Evolutionary conservation across 2,329 filamentous ascomycete species (phyloP), one percentile per base, ranked within the genome.

Genomic region (Fusarium sororula): DNA sequence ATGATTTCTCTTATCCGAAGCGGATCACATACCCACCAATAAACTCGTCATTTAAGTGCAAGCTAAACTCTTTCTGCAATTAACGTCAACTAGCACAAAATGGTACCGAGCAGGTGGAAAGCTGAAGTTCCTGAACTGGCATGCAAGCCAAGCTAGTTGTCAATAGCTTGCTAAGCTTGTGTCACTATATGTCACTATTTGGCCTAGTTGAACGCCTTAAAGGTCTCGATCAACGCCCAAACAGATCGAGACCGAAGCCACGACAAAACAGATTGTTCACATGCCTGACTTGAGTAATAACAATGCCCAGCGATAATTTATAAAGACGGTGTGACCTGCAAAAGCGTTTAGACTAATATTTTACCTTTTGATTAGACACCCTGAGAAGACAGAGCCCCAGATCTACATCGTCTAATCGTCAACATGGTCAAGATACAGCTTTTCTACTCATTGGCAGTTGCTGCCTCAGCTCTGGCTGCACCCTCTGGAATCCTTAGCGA

Each of bases 381-480:
- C 0, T 6, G 18, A 30, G 5, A 8, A 15, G 2, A 1, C 5
- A 56, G 22, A 24, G 2, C 1, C 26, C 5, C 5, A 20, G 15
- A 6, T 18, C 35, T 30, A 20, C 1, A 55, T 30, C 1, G 0
- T 28, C 30, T 4, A 8, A 3, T 32, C 3, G 4, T 37, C 41
- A 50, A 15, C 3, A 58, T 58, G 55, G 55, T 58, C 14, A 58
- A 58, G 9, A 20, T 58, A 26, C 39, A 26, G 7, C 2, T 58
- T 28, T 3, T 58, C 20, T 58, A 37, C 14, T 20, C 30, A 3
- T 17, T 58, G 30, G 41, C 30, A 10, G 15, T 18, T 28, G 55
- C 8, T 28, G 55, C 30, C 20, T 48, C 41, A n/a, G 3, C 41
- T 10, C 10, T 58, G 1, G 55, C 55, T n/a, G 55, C 55, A 3